phyloP scores from a whole-genome alignment of 371 early-diverging fungal genomes.

The Choanephora cucurbitarum region DNA sequence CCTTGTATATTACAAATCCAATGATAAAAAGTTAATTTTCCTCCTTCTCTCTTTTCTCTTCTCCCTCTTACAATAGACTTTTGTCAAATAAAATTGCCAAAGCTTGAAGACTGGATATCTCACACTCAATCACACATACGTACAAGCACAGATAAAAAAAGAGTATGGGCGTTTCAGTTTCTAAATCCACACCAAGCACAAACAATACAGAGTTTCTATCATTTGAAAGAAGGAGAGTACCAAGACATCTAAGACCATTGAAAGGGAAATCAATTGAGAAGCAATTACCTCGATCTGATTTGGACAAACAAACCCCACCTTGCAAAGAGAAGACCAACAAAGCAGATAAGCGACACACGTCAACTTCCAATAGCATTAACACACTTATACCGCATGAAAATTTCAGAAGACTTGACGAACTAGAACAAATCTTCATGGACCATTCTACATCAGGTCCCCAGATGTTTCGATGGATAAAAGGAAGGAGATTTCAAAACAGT shows the following conservation, averaged over 20 bases:
- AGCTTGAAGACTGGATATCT: too few species aligned
- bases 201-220: background rate
- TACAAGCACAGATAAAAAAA: too few species aligned
- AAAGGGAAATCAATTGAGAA: slow-evolving; percentile 4
- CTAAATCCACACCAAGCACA: too few species aligned
- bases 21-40: too few species aligned
- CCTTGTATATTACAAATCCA: too few species aligned
- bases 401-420: background rate
- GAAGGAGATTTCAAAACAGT: background rate
- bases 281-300: background rate
- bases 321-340: background rate
- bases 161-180: too few species aligned
- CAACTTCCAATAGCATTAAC: background rate
- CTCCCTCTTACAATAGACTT: too few species aligned
- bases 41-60: too few species aligned
- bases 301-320: background rate
- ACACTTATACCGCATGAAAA: background rate
- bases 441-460: background rate
- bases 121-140: too few species aligned
- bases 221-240: slow-evolving; percentile 4
- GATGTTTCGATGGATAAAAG: slow-evolving; percentile 13
- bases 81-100: too few species aligned
- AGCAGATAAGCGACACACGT: background rate
- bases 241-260: slow-evolving; percentile 24
- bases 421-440: background rate